phyloP scores from a whole-genome alignment of 2,329 filamentous ascomycete genomes.

The Colletotrichum brevisporum region DNA sequence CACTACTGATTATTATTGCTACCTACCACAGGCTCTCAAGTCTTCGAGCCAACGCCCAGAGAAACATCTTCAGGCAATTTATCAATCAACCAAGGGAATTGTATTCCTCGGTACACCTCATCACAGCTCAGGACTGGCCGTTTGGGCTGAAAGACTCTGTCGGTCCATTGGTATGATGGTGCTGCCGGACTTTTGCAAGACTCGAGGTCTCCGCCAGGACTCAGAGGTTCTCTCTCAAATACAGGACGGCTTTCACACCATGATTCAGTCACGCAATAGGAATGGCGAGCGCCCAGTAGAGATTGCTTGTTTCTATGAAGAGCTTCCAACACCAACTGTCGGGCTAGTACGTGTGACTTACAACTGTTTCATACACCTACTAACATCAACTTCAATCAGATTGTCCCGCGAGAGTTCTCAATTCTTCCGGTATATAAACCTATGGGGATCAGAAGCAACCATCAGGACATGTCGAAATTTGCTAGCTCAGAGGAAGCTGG shows the following conservation, averaged over 20 bases:
- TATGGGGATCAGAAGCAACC: constrained; percentile 47
- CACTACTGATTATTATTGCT: too few relatives aligned
- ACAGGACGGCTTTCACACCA: constrained; percentile 48
- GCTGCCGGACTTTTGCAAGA: too few relatives aligned
- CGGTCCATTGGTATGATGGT: too few relatives aligned
- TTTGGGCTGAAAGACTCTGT: too few relatives aligned
- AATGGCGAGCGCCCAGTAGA: constrained; percentile 43
- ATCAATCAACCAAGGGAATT: too few relatives aligned
- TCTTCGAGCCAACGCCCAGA: too few relatives aligned
- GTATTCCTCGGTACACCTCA: too few relatives aligned
- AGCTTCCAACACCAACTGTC: constrained; percentile 42
- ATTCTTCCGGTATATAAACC: constrained; percentile 49
- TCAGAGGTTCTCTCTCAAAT: constrained; percentile 48
- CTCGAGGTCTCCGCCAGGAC: constrained; percentile 27
- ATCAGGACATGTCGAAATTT: constrained; percentile 47
- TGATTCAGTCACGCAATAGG: constrained; percentile 43
- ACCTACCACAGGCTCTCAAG: too few relatives aligned
- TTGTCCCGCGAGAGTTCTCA: constrained; percentile 44
- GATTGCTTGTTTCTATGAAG: constrained; percentile 43
- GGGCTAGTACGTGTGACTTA: constrained; percentile 41
- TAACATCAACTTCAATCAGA: neutral
- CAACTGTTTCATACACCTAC: neutral
- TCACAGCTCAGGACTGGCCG: too few relatives aligned
- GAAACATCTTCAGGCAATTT: too few relatives aligned
- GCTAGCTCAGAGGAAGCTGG: constrained; percentile 42